Evolutionary conservation across 2,329 filamentous ascomycete genomes (phyloP), one percentile per base, ranked within the genome.

Genomic region (Colletotrichum magnum): DNA sequence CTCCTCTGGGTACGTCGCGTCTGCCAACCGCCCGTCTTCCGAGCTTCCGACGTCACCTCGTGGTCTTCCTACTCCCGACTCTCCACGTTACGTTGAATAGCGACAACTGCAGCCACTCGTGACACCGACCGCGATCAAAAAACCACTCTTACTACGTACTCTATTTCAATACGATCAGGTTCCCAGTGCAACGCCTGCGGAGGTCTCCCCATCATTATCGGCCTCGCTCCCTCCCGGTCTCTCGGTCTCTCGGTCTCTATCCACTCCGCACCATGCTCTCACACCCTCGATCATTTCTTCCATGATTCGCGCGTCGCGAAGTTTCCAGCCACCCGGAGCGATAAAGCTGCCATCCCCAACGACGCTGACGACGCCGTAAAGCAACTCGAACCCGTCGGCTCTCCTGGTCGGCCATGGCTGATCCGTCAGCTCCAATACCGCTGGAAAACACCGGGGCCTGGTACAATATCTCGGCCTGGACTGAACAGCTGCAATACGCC

Each of bases 401-500:
- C 21, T 21, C 18, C 47, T 45, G 39, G 39, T 61, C 63, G 36
- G 50, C 41, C 45, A 68, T 58, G 60, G 77, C 59, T 32, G 58
- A 39, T 52, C 28, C 39, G 32, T 39, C 51, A 16, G 58, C 53
- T 6, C 26, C 68, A 28, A n/a, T 28, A 24, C 26, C 52, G 28
- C 28, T 84, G 62, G 80, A 84, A 68, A 83, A 84, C 71, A 74
- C 80, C 43, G 83, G 78, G 71, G 74, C 77, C 41, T 89, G 86
- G 87, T 81, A 85, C 72, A 88, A 88, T 73, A 77, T 90, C 73
- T 86, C 86, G 21, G 78, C 81, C 64, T 90, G 88, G 88, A 85
- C 85, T 5, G 47, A 52, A 41, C 83, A 81, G 24, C 73, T 84
- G 12, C 75, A 77, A 18, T 75, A 78, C 61, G 82, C 82, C 67